A percentile compares a stretch with the other conserved stretches of the same genome.
phyloP scores from a whole-genome alignment of 1,284 basidiomycete species.

The Puccinia novopanici region DNA sequence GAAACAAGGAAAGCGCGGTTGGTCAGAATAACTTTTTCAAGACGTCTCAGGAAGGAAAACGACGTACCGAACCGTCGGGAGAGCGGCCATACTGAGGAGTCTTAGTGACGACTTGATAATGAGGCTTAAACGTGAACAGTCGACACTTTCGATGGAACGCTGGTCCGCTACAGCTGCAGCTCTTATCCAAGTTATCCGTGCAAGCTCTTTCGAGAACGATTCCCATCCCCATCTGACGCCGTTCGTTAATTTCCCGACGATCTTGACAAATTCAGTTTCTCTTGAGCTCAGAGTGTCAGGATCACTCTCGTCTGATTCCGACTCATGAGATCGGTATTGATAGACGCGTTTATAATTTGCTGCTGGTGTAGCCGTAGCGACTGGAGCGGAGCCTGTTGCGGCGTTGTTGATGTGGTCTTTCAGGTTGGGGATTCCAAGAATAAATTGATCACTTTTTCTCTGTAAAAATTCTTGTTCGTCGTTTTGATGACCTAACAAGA shows the following conservation, averaged over 20 bases:
- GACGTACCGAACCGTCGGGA: constrained; percentile 57
- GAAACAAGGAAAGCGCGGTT: background rate
- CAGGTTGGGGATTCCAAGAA: constrained; percentile 73
- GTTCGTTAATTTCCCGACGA: constrained; percentile 79
- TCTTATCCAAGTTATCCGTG: constrained; percentile 63
- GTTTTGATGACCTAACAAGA: constrained; percentile 75
- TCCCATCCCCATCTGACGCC: constrained; percentile 87
- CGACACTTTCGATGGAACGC: constrained; percentile 78
- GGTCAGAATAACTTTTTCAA: constrained; percentile 1
- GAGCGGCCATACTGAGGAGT: constrained; percentile 61
- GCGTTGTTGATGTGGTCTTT: constrained; percentile 62
- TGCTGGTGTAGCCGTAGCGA: constrained; percentile 40
- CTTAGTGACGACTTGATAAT: constrained; percentile 74
- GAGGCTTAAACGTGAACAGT: constrained; percentile 77
- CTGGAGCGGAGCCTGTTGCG: constrained; percentile 59
- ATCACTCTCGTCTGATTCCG: constrained; percentile 46
- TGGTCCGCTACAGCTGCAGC: constrained; percentile 65
- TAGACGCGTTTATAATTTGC: constrained; percentile 45
- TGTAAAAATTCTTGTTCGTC: constrained; percentile 78
- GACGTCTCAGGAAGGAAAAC: constrained; percentile 62
- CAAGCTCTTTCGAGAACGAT: constrained; percentile 83
- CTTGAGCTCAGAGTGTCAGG: constrained; percentile 32
- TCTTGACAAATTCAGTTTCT: constrained; percentile 59
- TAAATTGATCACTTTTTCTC: constrained; percentile 75
- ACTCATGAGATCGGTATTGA: constrained; percentile 33